A percentile compares a stretch with the other conserved stretches of the same genome.
Conservation (phyloP, 169 alveolate species). For the Plasmodium inui region DNA sequence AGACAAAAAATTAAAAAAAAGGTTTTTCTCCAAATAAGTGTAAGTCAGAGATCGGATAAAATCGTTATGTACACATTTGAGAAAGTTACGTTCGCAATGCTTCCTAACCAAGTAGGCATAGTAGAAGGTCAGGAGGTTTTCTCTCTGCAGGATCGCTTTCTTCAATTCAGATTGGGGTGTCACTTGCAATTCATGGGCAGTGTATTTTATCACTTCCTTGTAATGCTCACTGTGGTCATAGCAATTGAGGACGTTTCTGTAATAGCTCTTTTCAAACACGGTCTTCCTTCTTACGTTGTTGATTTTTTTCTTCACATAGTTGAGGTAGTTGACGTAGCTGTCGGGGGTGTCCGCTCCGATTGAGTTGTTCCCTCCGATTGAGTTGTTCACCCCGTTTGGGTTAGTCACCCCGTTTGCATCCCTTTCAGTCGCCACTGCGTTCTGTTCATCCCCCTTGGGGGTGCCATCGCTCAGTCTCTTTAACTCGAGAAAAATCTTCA, state of each 20-base stretch:
- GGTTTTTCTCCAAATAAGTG: neutral
- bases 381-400: neutral
- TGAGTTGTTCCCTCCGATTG: neutral
- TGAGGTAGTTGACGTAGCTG: neutral
- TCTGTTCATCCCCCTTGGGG: neutral
- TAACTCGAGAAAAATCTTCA: constrained; percentile 20
- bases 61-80: constrained; percentile 15
- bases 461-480: constrained; percentile 7
- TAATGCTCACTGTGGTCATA: constrained; percentile 14
- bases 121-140: constrained; percentile 10
- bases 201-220: neutral
- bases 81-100: constrained; percentile 24
- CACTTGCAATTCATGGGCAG: neutral
- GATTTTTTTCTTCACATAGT: constrained; percentile 2
- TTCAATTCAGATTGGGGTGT: neutral
- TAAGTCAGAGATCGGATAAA: constrained; percentile 9
- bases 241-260: constrained; percentile 14
- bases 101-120: constrained; percentile 50
- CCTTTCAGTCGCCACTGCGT: neutral
- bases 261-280: constrained; percentile 33
- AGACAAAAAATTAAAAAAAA: neutral
- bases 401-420: neutral
- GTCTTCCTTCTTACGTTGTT: constrained; percentile 1
- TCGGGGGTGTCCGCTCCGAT: too few relatives aligned
- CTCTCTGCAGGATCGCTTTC: neutral